Evolutionary conservation across 495 filamentous ascomycete species (phyloP).

Genomic region (Collariella sp.): DNA sequence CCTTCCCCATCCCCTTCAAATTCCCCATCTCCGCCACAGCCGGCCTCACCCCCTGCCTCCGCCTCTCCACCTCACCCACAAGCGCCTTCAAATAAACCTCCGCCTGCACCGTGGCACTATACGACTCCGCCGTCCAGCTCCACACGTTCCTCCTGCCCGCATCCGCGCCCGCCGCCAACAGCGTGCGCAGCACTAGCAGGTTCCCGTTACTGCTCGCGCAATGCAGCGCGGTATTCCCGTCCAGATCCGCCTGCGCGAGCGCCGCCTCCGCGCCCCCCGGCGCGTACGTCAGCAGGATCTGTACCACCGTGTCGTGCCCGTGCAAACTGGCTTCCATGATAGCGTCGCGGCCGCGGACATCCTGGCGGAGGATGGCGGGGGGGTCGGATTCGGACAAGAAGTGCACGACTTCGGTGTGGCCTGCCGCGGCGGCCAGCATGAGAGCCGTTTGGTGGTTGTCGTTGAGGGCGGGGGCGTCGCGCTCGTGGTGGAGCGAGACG

Average conservation of each 20-base stretch:
- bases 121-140: constrained; percentile 64
- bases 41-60: constrained; percentile 24
- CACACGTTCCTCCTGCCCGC: constrained; percentile 55
- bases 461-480: constrained; percentile 55
- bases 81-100: constrained; percentile 67
- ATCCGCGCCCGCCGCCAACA: constrained; percentile 57
- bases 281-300: constrained; percentile 49
- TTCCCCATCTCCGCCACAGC: constrained; percentile 22
- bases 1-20: constrained; percentile 18
- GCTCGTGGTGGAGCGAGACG: constrained; percentile 49
- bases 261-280: constrained; percentile 41
- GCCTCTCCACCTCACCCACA: constrained; percentile 47
- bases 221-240: constrained; percentile 74
- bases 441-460: constrained; percentile 63
- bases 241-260: constrained; percentile 44
- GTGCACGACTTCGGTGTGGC: constrained; percentile 53
- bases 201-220: constrained; percentile 58
- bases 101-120: constrained; percentile 62
- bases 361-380: constrained; percentile 40
- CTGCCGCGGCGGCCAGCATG: constrained; percentile 50
- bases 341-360: constrained; percentile 49
- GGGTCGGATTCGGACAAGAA: constrained; percentile 42
- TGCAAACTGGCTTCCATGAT: constrained; percentile 48
- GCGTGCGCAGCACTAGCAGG: constrained; percentile 59
- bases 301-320: constrained; percentile 51